A percentile compares a stretch with the other conserved stretches of the same genome.
These are phyloP conservation scores for Alternaria sp. DNA, from an alignment of 2,329 filamentous ascomycete genomes.

Conservation along the genomic window DNA sequence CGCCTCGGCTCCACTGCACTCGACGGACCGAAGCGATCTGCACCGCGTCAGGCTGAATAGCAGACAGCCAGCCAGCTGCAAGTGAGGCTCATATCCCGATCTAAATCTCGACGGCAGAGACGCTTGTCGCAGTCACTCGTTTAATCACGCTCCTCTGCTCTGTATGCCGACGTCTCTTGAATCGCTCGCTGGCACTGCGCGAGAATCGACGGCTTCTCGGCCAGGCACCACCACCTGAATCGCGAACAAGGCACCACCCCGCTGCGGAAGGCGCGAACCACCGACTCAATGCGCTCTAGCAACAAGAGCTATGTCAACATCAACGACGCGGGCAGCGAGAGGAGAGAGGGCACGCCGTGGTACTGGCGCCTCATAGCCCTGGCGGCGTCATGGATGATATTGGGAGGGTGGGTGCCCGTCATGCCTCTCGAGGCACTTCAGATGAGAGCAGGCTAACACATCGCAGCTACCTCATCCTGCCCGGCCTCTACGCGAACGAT, in stretches of 20 bases:
- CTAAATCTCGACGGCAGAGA: constrained; percentile 6
- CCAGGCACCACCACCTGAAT: constrained; percentile 26
- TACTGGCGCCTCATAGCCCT: constrained; percentile 59
- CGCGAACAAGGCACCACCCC: constrained; percentile 28
- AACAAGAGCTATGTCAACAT: constrained; percentile 45
- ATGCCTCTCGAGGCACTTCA: background rate
- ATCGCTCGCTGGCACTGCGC: constrained; percentile 18
- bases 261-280: constrained; percentile 26
- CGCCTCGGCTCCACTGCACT: constrained; percentile 21
- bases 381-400: constrained; percentile 56
- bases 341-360: constrained; percentile 49
- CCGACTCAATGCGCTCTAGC: constrained; percentile 41
- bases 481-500: constrained; percentile 55
- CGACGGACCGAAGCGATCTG: constrained; percentile 30
- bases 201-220: constrained; percentile 11
- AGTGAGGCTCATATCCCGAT: constrained; percentile 19
- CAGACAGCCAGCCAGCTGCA: constrained; percentile 6
- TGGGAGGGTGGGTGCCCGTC: constrained; percentile 54
- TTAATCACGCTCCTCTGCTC: constrained; percentile 6
- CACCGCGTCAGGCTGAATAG: constrained; percentile 35
- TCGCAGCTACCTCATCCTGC: constrained; percentile 58
- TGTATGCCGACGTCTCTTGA: constrained; percentile 25
- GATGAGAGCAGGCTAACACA: constrained; percentile 22
- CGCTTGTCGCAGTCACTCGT: constrained; percentile 21
- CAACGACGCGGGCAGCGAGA: constrained; percentile 27